Base-by-base conservation (phyloP, 805 yeast species). In the Saccharomycopsis synnaedendra region DNA sequence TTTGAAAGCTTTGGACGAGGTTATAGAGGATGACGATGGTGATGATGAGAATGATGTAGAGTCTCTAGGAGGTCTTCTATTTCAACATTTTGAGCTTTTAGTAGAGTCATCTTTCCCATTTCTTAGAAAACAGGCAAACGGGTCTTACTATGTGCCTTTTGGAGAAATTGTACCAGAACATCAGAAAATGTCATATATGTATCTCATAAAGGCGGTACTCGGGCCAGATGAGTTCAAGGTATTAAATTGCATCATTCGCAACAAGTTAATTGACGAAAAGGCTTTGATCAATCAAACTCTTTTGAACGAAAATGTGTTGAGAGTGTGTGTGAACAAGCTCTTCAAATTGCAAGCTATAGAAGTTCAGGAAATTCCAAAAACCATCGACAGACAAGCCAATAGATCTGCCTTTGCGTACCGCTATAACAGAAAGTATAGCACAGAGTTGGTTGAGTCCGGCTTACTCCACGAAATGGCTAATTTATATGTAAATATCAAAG, bases 341-440 rank as follows among this genome's bases (percentile, higher is more conserved):
- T 74, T 85, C 31, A 75, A 74, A 46, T 71, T 78, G 54, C 87
- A 89, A 52, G 74, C 85, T 19, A 67, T 89, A 19, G 96, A 90
- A 60, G 73, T 89, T 36, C 97, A 90, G 64, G 98, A 93, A 65
- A 83, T 93, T 32, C 97, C 97, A 8, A 76, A 90, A 57, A 82
- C 95, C 5, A 81, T 79, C 29, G 97, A 93, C 61, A 74, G 97
- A 55, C 89, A 95, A 3, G 95, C 97, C 0, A 79, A 85, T 39
- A 78, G 95, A 55, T 82, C 97, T 1, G 82, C 85, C 32, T 93
- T 78, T 60, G 71, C 89, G 34, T 93, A 87, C 71, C 74, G 87
- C 58, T 82, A 78, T 55, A 78, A 77, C 35, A 62, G 58, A 11
- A 72, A 73, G 49, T 72, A 78, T 3, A 71, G 71, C 51, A 64